Evolutionary conservation across 2,329 filamentous ascomycete genomes (phyloP), one percentile per base, ranked within the genome.

Genomic region (Fusarium proliferatum): DNA sequence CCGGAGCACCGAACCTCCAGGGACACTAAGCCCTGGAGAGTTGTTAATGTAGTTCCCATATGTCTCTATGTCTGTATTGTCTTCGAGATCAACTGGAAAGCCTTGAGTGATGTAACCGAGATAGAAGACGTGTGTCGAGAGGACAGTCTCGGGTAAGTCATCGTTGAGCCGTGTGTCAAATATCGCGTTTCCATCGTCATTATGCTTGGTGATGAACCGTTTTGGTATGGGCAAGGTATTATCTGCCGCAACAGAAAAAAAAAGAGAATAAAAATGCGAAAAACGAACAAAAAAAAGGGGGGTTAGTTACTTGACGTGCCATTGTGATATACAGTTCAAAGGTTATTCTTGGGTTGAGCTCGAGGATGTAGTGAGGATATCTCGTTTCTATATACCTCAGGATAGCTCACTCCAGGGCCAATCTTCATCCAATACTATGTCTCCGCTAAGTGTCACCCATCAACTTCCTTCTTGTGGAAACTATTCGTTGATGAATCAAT

Each of bases 1-100:
- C 6, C 85, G 83, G 34, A 84, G 80, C 7, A 88, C 83, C 2
- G 83, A 85, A 41, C 86, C 86, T 41, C 75, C 76, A 13, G 76
- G 72, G 28, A 80, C 69, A 42, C 56, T 77, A 64, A 82, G 71
- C 8, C 80, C 78, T 34, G 67, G 66, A 17, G 55, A 55, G n/a
- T 57, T 62, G 38, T 26, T 28, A 15, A 71, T 23, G 46, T 70
- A 65, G n/a, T 58, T 45, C 41, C 65, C 45, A 61, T 76, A 76
- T 23, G 51, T 38, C 33, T 63, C 39, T 48, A 76, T 64, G 34
- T 76, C 69, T 60, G 67, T 51, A 41, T 67, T 48, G n/a, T 33
- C 42, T 13, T 69, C 36, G 15, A 76, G 49, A 16, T 75, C 56
- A 28, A 70, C 61, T 8, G 68, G 67, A 9, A 38, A 57, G 28